Conservation (phyloP, 768 basidiomycete species). For the Hebeloma cylindrosporum region DNA sequence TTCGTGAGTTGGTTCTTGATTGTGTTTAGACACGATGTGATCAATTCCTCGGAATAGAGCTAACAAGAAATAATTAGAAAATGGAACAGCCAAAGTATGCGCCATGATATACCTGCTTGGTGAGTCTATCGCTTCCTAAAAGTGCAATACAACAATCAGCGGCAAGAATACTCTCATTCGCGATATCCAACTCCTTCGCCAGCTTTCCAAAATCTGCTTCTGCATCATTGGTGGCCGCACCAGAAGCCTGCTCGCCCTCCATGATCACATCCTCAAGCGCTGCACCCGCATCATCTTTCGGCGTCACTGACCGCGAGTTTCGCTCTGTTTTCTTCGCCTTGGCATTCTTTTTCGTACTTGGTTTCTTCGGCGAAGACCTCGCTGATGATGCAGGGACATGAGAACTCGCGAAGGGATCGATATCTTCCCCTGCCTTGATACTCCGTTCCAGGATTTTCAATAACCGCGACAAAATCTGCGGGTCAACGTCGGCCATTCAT, state of each 20-base stretch:
- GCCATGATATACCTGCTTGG: slow-evolving; percentile 70
- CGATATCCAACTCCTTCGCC: slow-evolving; percentile 52
- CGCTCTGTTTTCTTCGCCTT: slow-evolving; percentile 39
- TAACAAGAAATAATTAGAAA: slow-evolving; percentile 28
- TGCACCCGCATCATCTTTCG: slow-evolving; percentile 28
- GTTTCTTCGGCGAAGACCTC: slow-evolving; percentile 52
- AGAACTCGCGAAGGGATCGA: slow-evolving; percentile 62
- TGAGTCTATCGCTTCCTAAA: slow-evolving; percentile 73
- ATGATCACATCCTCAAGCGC: slow-evolving; percentile 17
- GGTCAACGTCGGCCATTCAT: slow-evolving; percentile 69
- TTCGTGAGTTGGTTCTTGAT: slow-evolving; percentile 80
- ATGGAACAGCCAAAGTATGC: background rate
- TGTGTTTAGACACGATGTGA: slow-evolving; percentile 71
- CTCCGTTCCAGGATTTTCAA: slow-evolving; percentile 80
- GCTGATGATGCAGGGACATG: slow-evolving; percentile 22
- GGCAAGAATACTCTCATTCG: slow-evolving; percentile 73
- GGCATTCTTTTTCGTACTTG: slow-evolving; percentile 39
- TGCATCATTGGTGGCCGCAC: slow-evolving; percentile 28
- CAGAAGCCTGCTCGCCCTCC: slow-evolving; percentile 9
- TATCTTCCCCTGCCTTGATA: slow-evolving; percentile 71
- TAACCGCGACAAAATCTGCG: slow-evolving; percentile 56
- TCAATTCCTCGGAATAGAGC: slow-evolving; percentile 94
- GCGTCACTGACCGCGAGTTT: slow-evolving; percentile 46
- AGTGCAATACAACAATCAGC: slow-evolving; percentile 82
- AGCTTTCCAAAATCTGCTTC: slow-evolving; percentile 54